Evolutionary conservation across 352 stramenopile species (phyloP).

Genomic region (Globisporangium camurandrum): DNA sequence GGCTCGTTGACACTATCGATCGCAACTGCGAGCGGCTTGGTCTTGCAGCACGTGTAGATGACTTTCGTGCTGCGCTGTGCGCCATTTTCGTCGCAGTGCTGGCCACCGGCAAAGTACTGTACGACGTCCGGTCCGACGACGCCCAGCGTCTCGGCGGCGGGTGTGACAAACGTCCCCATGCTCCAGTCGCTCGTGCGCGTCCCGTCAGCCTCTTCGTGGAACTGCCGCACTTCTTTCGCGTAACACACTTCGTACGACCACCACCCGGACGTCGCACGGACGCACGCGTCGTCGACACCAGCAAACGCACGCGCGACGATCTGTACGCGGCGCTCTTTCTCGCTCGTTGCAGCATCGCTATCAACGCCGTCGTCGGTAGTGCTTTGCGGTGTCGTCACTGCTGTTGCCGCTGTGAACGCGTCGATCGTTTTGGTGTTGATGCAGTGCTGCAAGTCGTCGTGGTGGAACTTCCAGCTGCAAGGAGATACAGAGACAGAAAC

Average conservation of each 20-base stretch:
- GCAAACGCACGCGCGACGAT: conserved; percentile 46
- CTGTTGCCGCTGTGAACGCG: conserved; percentile 26
- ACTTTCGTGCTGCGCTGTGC: conserved; percentile 66
- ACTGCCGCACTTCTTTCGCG: conserved; percentile 73
- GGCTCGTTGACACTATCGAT: conserved; percentile 81
- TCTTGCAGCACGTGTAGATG: conserved; percentile 73
- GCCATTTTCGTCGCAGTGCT: conserved; percentile 81
- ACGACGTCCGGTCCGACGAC: conserved; percentile 34
- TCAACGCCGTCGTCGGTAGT: conserved; percentile 21
- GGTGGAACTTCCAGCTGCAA: conserved; percentile 73
- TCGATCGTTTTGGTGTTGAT: conserved; percentile 55
- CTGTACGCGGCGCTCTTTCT: conserved; percentile 26
- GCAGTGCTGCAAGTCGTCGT: conserved; percentile 66
- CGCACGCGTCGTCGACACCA: conserved; percentile 36
- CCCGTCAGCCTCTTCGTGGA: conserved; percentile 68
- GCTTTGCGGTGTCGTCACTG: conserved; percentile 31
- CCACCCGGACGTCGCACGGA: conserved; percentile 58
- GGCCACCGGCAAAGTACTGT: conserved; percentile 67
- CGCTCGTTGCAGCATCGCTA: conserved; percentile 18
- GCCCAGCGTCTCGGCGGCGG: conserved; percentile 16
- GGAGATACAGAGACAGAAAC: neutral
- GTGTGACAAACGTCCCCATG: conserved; percentile 56
- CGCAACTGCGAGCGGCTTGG: conserved; percentile 28
- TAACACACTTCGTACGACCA: conserved; percentile 86
- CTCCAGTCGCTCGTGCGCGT: conserved; percentile 74